Evolutionary conservation across 345 rosid genomes (phyloP), one percentile per base, ranked within the genome.

Genomic region (Diplotaxis tenuifolia): DNA sequence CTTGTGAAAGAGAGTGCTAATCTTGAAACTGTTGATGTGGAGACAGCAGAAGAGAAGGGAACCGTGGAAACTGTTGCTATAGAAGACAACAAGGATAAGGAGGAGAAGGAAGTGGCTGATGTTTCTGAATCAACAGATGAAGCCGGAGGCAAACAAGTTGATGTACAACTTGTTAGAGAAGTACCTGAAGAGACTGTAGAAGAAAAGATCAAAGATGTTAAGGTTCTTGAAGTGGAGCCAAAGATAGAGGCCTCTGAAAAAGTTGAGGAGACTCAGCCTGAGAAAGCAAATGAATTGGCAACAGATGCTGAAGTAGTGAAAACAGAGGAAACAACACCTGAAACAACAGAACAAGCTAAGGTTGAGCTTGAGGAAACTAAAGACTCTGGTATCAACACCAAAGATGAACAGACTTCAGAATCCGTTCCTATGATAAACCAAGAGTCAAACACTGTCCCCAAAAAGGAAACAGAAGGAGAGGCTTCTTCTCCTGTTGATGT

Each of bases 291-390:
- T 54, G 71, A 45, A 47, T 8, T 56, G 29, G 61, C 10, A 6
- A 53, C 79, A 31, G 79, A 76, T 23, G 67, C 31, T 36, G 67
- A 64, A 42, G 71, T 76, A 6, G 49, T 49, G 7, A 71, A 71
- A 66, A 53, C 72, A 57, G 76, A 64, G 62, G 63, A 65, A 49
- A 19, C 36, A 32, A 34, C 27, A 55, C 61, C 71, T 45, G 54
- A 64, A 76, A 25, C 38, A 65, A 9, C 55, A 6, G 80, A 65
- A 71, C 5, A 27, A 23, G 32, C 57, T 20, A 40, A 63, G 60
- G 75, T 42, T 63, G 74, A 75, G 68, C 25, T 21, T 67, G 67
- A 68, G 42, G 75, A 70, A 62, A 32, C 66, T 9, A 32, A 42
- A 62, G 74, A 66, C 60, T 58, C 67, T 10, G 72, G 1, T 15